These are phyloP conservation scores for Zasmidium cellare DNA, from an alignment of 2,329 filamentous ascomycete species.

Conservation along the genomic window DNA sequence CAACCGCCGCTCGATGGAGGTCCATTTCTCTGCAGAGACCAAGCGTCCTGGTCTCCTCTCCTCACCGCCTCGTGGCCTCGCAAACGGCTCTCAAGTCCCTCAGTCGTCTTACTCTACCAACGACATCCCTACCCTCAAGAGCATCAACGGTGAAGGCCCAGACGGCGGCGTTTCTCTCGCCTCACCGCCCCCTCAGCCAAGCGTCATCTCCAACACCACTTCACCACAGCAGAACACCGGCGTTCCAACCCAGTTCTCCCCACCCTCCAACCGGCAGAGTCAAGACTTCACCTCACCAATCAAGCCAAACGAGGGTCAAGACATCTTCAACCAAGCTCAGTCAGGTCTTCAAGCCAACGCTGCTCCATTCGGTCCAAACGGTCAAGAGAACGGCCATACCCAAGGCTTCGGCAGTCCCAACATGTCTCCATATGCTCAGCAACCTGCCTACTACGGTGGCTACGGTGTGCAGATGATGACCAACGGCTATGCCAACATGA, in stretches of 20 bases:
- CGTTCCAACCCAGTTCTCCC: constrained; percentile 71
- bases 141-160: constrained; percentile 55
- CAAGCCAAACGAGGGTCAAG: constrained; percentile 48
- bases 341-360: constrained; percentile 79
- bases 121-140: constrained; percentile 84
- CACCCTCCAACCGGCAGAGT: constrained; percentile 63
- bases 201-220: constrained; percentile 35
- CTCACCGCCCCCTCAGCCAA: constrained; percentile 28
- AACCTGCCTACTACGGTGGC: constrained; percentile 46
- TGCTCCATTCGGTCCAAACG: constrained; percentile 69
- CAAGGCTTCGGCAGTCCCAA: constrained; percentile 26
- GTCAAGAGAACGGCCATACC: constrained; percentile 39
- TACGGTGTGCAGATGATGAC: constrained; percentile 64
- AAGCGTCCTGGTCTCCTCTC: constrained; percentile 50
- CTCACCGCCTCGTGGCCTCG: constrained; percentile 60
- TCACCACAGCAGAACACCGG: constrained; percentile 55
- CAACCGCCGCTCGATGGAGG: constrained; percentile 51
- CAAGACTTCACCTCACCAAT: constrained; percentile 63
- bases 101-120: constrained; percentile 88
- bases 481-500: constrained; percentile 68
- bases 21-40: constrained; percentile 44
- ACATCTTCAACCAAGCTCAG: constrained; percentile 61
- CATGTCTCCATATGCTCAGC: constrained; percentile 31
- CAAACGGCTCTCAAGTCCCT: constrained; percentile 67
- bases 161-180: constrained; percentile 39